Conservation (phyloP, 345 rosid species). For the Lepidium sativum region DNA sequence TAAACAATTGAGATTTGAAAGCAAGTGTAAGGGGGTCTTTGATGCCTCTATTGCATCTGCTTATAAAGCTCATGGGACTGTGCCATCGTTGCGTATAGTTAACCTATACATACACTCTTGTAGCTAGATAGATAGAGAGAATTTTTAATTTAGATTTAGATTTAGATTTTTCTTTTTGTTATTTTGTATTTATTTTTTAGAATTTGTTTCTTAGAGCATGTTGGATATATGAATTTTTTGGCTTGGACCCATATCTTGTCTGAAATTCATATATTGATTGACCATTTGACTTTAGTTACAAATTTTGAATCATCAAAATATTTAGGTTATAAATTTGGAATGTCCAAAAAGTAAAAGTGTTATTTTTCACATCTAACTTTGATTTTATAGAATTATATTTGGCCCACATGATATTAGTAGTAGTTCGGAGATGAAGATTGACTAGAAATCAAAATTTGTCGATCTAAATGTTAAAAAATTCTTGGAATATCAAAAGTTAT, state of each 20-base stretch:
- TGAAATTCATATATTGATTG: not conserved
- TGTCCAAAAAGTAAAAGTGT: too few species aligned
- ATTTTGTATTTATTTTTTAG: conserved; percentile 27
- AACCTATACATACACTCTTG: conserved; percentile 18
- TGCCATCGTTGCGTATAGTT: conserved; percentile 21
- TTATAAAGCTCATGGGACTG: conserved; percentile 29
- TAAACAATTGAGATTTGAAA: conserved; percentile 19
- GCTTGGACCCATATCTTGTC: conserved; percentile 30
- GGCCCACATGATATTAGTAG: too few species aligned
- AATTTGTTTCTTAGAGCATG: conserved; percentile 28
- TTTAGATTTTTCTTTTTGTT: conserved; percentile 31
- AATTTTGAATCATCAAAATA: not conserved
- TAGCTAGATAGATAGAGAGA: not conserved
- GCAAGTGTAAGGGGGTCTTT: conserved; percentile 13
- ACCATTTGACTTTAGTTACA: not conserved
- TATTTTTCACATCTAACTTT: too few species aligned
- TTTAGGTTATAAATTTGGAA: not conserved
- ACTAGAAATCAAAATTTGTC: too few species aligned
- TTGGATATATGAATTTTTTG: conserved; percentile 18
- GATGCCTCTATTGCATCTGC: conserved; percentile 18
- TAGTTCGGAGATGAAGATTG: too few species aligned
- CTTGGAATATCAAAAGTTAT: not conserved
- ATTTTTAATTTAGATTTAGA: conserved; percentile 3
- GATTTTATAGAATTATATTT: too few species aligned
- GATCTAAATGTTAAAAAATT: too few species aligned